A percentile compares a stretch with the other conserved stretches of the same genome.
phyloP scores from a whole-genome alignment of 257 asterid genomes.

The Gentiana macrophylla region DNA sequence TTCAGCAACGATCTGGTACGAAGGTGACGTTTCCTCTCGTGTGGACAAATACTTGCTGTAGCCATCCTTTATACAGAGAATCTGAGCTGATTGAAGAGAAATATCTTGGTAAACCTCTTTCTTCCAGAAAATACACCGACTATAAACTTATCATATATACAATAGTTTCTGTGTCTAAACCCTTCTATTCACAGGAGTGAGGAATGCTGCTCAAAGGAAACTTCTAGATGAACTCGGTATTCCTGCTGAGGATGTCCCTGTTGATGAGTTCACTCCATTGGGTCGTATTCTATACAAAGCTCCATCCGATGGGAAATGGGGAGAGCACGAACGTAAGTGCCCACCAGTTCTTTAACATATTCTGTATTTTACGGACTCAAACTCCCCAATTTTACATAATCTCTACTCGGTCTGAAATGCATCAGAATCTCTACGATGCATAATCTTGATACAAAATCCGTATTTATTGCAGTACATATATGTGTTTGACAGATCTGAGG shows the following conservation, averaged over 20 bases:
- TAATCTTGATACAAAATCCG: no score
- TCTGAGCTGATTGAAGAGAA: slow-evolving; percentile 69
- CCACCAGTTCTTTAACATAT: no score
- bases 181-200: slow-evolving; percentile 52
- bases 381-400: no score
- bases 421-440: no score
- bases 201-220: slow-evolving; percentile 85
- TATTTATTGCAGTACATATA: no score
- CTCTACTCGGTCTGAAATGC: no score
- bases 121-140: no score
- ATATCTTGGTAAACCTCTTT: neutral
- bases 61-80: slow-evolving; percentile 72
- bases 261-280: slow-evolving; percentile 58
- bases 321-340: slow-evolving; percentile 67
- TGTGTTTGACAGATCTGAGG: no score
- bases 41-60: slow-evolving; percentile 92
- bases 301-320: slow-evolving; percentile 88
- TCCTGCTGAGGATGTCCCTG: slow-evolving; percentile 69
- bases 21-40: slow-evolving; percentile 82
- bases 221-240: slow-evolving; percentile 71
- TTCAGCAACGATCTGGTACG: slow-evolving; percentile 75
- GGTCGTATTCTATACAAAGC: slow-evolving; percentile 91
- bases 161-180: no score
- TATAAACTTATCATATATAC: no score
- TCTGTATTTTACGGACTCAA: no score